A percentile compares a stretch with the other conserved stretches of the same genome.
These are phyloP conservation scores for Scleromitrula shiraiana DNA, from an alignment of 2,329 filamentous ascomycete genomes.

Conservation along the genomic window DNA sequence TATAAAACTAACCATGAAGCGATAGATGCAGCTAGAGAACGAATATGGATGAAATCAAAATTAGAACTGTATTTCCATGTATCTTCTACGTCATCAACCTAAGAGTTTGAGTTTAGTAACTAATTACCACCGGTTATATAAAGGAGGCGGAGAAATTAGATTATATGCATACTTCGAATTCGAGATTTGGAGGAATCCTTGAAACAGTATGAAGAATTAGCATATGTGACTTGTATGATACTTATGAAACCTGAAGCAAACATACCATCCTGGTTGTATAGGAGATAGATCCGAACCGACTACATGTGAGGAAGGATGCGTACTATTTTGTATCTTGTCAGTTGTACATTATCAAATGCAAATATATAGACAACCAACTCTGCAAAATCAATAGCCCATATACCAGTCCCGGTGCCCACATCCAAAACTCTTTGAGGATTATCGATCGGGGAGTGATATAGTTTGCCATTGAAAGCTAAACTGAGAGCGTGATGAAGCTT, in stretches of 20 bases:
- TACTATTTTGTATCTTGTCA: neutral
- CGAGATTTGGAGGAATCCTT: constrained; percentile 24
- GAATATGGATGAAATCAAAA: constrained; percentile 9
- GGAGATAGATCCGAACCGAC: constrained; percentile 23
- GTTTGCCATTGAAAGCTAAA: neutral
- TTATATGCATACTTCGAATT: constrained; percentile 29
- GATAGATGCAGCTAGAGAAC: constrained; percentile 21
- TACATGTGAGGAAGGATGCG: constrained; percentile 17
- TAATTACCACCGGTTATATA: neutral
- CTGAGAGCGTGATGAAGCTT: constrained; percentile 7
- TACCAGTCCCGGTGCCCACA: constrained; percentile 8
- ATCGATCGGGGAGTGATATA: constrained; percentile 1
- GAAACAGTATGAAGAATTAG: no score
- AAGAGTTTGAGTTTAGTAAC: neutral
- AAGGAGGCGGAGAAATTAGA: neutral
- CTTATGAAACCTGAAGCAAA: neutral
- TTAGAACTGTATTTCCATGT: constrained; percentile 21
- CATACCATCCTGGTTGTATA: constrained; percentile 23
- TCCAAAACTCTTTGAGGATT: constrained; percentile 4
- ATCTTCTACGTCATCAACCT: constrained; percentile 29
- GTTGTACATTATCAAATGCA: neutral
- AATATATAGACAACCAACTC: constrained; percentile 17
- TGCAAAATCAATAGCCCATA: constrained; percentile 12
- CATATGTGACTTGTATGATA: neutral
- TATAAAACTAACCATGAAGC: constrained; percentile 34